A percentile compares a stretch with the other conserved stretches of the same genome.
Evolutionary conservation across 345 rosid species (phyloP).

Genomic region (Rhizophora apiculata): DNA sequence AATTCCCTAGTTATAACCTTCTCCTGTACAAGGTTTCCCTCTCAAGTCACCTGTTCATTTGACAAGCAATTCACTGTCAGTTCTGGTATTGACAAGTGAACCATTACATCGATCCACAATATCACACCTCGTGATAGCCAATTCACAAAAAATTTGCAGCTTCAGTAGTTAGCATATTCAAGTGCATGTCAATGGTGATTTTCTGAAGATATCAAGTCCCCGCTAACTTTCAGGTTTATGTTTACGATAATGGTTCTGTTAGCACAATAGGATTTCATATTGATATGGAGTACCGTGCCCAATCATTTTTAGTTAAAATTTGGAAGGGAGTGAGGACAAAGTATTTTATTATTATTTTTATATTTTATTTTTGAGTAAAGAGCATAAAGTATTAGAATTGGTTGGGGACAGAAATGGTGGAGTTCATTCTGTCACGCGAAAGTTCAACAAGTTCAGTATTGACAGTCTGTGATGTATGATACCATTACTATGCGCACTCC

Average conservation of each 20-base stretch:
- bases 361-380: no score
- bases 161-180: neutral
- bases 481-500: no score
- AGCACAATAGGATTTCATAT: neutral
- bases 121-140: neutral
- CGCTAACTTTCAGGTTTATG: no score
- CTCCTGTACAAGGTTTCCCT: constrained; percentile 14
- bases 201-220: neutral
- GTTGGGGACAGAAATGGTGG: constrained; percentile 32
- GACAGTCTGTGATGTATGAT: no score
- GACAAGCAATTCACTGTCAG: constrained; percentile 1
- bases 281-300: constrained; percentile 11
- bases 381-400: constrained; percentile 5
- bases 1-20: neutral
- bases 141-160: no score
- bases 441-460: no score
- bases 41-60: constrained; percentile 1
- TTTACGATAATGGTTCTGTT: no score
- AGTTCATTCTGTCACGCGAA: constrained; percentile 20
- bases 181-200: neutral
- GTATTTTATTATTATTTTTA: neutral
- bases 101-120: neutral
- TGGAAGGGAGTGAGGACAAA: constrained; percentile 14
- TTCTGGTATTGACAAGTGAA: neutral
- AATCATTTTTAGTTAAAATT: constrained; percentile 15